These are phyloP conservation scores for Vitis rotundifolia DNA, from an alignment of 164 flowering plant species.

Conservation along the genomic window DNA sequence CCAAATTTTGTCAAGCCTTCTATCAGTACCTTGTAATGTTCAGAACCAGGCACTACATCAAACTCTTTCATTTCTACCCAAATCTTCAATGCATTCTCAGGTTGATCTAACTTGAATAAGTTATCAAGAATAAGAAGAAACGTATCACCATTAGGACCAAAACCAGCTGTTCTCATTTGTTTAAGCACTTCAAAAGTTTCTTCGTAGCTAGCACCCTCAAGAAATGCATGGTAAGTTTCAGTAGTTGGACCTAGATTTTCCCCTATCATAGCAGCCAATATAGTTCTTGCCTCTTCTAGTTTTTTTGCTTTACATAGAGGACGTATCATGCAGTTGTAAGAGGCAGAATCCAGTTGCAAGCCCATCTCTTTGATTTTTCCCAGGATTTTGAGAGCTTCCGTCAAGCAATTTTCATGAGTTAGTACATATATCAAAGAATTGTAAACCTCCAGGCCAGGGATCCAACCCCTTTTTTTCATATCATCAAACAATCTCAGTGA, in stretches of 20 bases:
- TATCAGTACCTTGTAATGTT: conserved; percentile 53
- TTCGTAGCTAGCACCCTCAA: conserved; percentile 42
- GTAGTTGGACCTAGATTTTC: conserved; percentile 52
- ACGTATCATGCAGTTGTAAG: conserved; percentile 67
- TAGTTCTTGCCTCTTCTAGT: conserved; percentile 59
- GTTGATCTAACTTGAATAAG: conserved; percentile 49
- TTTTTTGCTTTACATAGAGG: conserved; percentile 74
- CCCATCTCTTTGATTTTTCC: conserved; percentile 62
- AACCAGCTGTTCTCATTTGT: conserved; percentile 54
- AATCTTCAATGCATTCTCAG: conserved; percentile 57
- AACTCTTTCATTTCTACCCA: conserved; percentile 65
- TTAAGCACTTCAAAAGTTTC: conserved; percentile 56
- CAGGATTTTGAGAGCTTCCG: conserved; percentile 67
- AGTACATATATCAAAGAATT: conserved; percentile 76
- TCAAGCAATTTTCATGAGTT: conserved; percentile 70
- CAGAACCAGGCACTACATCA: conserved; percentile 41
- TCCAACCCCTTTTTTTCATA: conserved; percentile 77
- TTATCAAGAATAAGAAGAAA: conserved; percentile 55
- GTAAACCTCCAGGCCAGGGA: conserved; percentile 64
- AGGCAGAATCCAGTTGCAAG: conserved; percentile 51
- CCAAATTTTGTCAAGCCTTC: conserved; percentile 62
- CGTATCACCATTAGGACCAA: conserved; percentile 57
- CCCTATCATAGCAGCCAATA: conserved; percentile 53
- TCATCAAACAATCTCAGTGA: conserved; percentile 84
- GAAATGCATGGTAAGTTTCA: conserved; percentile 73